These are phyloP conservation scores for Aspergillus calidoustus DNA, from an alignment of 2,329 filamentous ascomycete species.

Conservation along the genomic window DNA sequence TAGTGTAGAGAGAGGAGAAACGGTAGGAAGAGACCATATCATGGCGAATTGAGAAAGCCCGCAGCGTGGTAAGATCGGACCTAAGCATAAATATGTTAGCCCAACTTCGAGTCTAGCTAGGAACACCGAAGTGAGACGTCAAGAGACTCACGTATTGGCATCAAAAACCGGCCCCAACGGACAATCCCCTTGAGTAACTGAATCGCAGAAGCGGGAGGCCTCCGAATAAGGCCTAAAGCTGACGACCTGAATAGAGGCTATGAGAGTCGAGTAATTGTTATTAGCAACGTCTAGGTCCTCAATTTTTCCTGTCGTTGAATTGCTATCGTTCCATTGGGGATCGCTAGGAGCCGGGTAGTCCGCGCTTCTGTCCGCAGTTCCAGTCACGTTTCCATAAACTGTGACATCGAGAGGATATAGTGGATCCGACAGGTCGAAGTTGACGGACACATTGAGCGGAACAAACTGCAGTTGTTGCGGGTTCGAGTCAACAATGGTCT, in stretches of 20 bases:
- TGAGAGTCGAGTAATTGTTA: slow-evolving; percentile 73
- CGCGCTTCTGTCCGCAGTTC: slow-evolving; percentile 58
- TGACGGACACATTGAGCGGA: slow-evolving; percentile 74
- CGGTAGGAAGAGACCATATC: slow-evolving; percentile 81
- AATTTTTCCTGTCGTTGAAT: slow-evolving; percentile 76
- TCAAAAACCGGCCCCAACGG: slow-evolving; percentile 76
- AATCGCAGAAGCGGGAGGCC: slow-evolving; percentile 68
- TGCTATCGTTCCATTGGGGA: slow-evolving; percentile 65
- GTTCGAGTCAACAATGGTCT: slow-evolving; percentile 61
- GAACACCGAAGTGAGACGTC: background rate
- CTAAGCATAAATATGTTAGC: slow-evolving; percentile 24
- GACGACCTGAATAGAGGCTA: slow-evolving; percentile 72
- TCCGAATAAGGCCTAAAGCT: slow-evolving; percentile 72
- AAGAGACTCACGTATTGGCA: slow-evolving; percentile 52
- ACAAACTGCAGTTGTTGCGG: slow-evolving; percentile 76
- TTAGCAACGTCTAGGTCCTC: slow-evolving; percentile 61
- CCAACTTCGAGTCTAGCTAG: background rate
- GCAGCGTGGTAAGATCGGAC: slow-evolving; percentile 59
- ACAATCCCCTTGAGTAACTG: slow-evolving; percentile 65
- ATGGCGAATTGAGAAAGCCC: slow-evolving; percentile 74
- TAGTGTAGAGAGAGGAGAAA: slow-evolving; percentile 79
- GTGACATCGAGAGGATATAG: slow-evolving; percentile 74
- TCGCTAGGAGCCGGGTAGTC: slow-evolving; percentile 64
- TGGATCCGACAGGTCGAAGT: slow-evolving; percentile 66
- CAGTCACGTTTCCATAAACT: slow-evolving; percentile 90